Conservation (phyloP, 2,329 filamentous ascomycete genomes). For the Aspergillus unguis region DNA sequence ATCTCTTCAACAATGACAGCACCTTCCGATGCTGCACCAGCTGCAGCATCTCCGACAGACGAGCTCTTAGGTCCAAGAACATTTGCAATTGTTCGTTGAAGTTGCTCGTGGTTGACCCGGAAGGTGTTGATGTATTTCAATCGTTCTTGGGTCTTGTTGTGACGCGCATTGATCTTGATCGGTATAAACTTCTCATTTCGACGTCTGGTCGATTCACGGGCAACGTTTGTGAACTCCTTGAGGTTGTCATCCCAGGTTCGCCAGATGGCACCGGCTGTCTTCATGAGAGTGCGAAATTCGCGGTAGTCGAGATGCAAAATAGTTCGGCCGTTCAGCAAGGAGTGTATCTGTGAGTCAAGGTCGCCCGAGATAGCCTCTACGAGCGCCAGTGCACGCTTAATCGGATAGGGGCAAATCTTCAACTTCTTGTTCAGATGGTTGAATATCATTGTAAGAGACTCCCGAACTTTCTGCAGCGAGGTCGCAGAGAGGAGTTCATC, state of each 20-base stretch:
- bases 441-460: constrained; percentile 87
- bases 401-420: constrained; percentile 91
- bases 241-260: constrained; percentile 90
- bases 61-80: constrained; percentile 78
- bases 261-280: constrained; percentile 80
- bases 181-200: constrained; percentile 98
- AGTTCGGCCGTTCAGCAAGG: constrained; percentile 77
- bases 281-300: constrained; percentile 85
- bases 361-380: constrained; percentile 96
- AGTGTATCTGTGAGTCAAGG: constrained; percentile 80
- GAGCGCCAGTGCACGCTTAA: constrained; percentile 84
- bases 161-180: constrained; percentile 88
- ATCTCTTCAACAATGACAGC: constrained; percentile 84
- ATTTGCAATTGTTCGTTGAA: constrained; percentile 93
- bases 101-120: constrained; percentile 93
- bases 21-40: constrained; percentile 50
- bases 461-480: constrained; percentile 80
- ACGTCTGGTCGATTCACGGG: constrained; percentile 87
- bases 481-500: constrained; percentile 93
- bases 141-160: constrained; percentile 83
- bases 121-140: constrained; percentile 94
- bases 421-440: constrained; percentile 96
- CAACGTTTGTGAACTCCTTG: constrained; percentile 97
- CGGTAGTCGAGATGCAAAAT: constrained; percentile 89
- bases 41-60: constrained; percentile 49